Conservation (phyloP, 106 monocot genomes). For the Agapanthus africanus region DNA sequence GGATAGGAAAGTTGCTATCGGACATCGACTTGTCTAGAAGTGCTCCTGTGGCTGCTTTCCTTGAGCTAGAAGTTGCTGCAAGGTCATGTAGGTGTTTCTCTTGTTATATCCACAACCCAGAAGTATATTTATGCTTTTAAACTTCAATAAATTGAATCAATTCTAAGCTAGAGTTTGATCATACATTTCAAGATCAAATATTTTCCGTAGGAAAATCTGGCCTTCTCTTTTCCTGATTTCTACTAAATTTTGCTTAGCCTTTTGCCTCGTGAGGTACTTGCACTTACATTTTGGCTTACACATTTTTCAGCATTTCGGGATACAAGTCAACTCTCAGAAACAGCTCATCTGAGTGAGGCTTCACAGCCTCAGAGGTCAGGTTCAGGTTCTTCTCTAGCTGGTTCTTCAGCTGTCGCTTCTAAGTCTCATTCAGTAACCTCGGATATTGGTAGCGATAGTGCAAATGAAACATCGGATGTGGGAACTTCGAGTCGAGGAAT, state of each 20-base stretch:
- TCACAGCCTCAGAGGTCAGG: conserved; percentile 10
- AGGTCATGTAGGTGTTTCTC: conserved; percentile 69
- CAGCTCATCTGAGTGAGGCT: conserved; percentile 18
- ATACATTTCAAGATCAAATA: conserved; percentile 1
- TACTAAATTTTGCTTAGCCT: not conserved
- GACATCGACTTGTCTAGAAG: conserved; percentile 94
- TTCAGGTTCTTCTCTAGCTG: conserved; percentile 32
- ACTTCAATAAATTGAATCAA: too few species aligned
- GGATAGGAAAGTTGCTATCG: conserved; percentile 84
- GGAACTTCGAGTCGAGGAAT: conserved; percentile 22
- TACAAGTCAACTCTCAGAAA: conserved; percentile 22
- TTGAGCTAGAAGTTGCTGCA: conserved; percentile 94
- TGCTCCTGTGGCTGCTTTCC: conserved; percentile 79
- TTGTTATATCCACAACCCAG: conserved; percentile 7
- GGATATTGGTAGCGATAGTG: conserved; percentile 54
- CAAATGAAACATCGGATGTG: conserved; percentile 35
- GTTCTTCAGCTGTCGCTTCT: conserved; percentile 33
- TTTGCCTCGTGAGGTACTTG: not conserved
- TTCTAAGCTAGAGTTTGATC: not conserved
- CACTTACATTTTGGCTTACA: conserved; percentile 13
- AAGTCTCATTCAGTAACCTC: conserved; percentile 45
- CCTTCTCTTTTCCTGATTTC: not conserved
- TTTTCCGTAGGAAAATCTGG: not conserved
- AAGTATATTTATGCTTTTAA: not conserved
- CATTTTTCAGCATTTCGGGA: conserved; percentile 65